Conservation (phyloP, 129 eudicot species). For the Ambrosia trifida region DNA sequence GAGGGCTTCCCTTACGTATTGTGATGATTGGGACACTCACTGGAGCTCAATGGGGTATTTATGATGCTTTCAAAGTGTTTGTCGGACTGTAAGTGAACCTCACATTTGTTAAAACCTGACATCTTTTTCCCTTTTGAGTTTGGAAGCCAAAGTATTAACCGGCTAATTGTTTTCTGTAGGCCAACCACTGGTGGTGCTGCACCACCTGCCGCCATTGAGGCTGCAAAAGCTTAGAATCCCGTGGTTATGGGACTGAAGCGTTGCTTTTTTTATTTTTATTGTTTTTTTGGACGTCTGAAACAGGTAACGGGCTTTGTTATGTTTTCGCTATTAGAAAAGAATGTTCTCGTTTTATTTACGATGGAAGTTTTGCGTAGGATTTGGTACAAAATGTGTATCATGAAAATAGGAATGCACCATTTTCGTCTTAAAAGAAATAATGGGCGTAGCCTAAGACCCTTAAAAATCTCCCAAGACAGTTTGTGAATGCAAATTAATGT, state of each 20-base stretch:
- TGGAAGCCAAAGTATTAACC: slow-evolving; percentile 1
- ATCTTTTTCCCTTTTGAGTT: not conserved
- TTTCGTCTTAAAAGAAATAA: slow-evolving; percentile 30
- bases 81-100: slow-evolving; percentile 50
- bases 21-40: slow-evolving; percentile 60
- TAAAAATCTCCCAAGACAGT: not conserved
- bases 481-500: slow-evolving; percentile 18
- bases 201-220: slow-evolving; percentile 56
- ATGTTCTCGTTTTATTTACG: slow-evolving; percentile 23
- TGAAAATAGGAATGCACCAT: slow-evolving; percentile 17
- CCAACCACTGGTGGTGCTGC: slow-evolving; percentile 95
- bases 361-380: slow-evolving; percentile 34
- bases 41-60: slow-evolving; percentile 56
- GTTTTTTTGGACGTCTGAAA: slow-evolving; percentile 24
- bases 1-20: slow-evolving; percentile 55
- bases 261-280: slow-evolving; percentile 10
- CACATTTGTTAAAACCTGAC: not conserved
- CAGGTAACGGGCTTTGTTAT: slow-evolving; percentile 11
- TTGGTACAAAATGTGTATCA: slow-evolving; percentile 26
- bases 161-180: slow-evolving; percentile 40
- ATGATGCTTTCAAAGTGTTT: slow-evolving; percentile 56
- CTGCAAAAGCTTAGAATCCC: slow-evolving; percentile 43
- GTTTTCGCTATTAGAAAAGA: slow-evolving; percentile 26
- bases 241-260: not conserved
- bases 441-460: slow-evolving; percentile 25